These are phyloP conservation scores for Aspergillus uvarum DNA, from an alignment of 2,329 filamentous ascomycete genomes.

Conservation along the genomic window DNA sequence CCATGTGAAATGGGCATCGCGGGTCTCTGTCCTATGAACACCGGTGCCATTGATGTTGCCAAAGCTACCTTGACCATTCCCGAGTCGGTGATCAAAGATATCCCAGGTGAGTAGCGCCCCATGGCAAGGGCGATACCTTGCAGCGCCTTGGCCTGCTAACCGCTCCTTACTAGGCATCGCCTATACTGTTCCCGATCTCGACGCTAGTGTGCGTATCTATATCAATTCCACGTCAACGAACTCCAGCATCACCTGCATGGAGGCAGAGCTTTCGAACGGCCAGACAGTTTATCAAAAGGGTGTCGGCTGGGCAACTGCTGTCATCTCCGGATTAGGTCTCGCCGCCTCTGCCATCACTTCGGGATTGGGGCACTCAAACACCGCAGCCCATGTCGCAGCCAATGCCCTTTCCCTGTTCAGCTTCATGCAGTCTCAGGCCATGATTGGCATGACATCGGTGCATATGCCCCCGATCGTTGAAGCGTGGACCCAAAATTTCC, in stretches of 20 bases:
- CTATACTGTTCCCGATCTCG: slow-evolving; percentile 86
- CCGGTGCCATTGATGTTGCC: slow-evolving; percentile 71
- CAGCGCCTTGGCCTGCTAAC: neutral
- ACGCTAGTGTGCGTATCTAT: slow-evolving; percentile 77
- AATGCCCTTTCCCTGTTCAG: slow-evolving; percentile 92
- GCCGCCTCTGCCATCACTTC: slow-evolving; percentile 85
- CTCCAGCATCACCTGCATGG: slow-evolving; percentile 75
- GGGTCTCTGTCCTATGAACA: slow-evolving; percentile 87
- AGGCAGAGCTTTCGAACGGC: slow-evolving; percentile 84
- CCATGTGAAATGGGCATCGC: slow-evolving; percentile 70
- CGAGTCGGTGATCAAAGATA: slow-evolving; percentile 57
- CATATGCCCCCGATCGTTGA: slow-evolving; percentile 82
- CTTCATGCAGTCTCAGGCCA: slow-evolving; percentile 92
- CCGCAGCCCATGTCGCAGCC: slow-evolving; percentile 88
- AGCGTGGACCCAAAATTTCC: slow-evolving; percentile 95
- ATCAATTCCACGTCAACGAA: slow-evolving; percentile 70
- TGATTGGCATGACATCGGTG: slow-evolving; percentile 81
- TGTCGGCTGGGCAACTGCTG: slow-evolving; percentile 85
- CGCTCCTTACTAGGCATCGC: slow-evolving; percentile 61
- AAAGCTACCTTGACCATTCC: slow-evolving; percentile 67
- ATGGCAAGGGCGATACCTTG: neutral
- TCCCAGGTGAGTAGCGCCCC: slow-evolving; percentile 59
- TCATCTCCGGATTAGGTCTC: slow-evolving; percentile 81
- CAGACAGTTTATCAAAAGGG: slow-evolving; percentile 87
- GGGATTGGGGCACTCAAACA: slow-evolving; percentile 87